Evolutionary conservation across 2,329 filamentous ascomycete genomes (phyloP), one percentile per base, ranked within the genome.

Genomic region (Aspergillus brunneoviolaceus): DNA sequence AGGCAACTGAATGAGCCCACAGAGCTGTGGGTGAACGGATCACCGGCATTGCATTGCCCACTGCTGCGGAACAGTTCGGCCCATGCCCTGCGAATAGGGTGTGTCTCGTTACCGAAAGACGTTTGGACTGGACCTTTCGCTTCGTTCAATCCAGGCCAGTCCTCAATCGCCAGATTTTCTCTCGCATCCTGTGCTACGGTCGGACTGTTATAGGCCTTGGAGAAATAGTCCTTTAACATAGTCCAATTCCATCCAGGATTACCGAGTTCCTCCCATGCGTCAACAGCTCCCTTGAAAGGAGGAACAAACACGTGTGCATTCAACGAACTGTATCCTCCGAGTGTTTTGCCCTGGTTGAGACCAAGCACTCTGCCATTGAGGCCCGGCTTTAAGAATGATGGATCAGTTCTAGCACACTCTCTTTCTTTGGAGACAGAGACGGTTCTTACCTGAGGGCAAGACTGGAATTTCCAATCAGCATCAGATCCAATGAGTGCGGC

Each of bases 331-430:
- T 51, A 58, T 45, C 57, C 57, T 54, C 57, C 57, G 14, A 58
- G 57, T 49, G 57, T 35, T 25, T 58, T 58, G 51, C 57, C 57
- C 51, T 58, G 57, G 51, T 58, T 58, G 19, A 58, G 57, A 29
- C 57, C 51, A 55, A 58, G 27, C 23, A 58, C 57, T 54, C 57
- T 54, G 45, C 50, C 57, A 50, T 58, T 58, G 57, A 58, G 57
- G 45, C 57, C 51, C n/a, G 31, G 57, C 57, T 57, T 12, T 27
- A 45, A 47, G 6, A 33, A 27, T 14, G 3, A 51, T 57, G 21
- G 16, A 27, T 57, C 23, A 57, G 55, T 12, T 14, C 47, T n/a
- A 31, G 45, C 29, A 19, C 21, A 23, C n/a, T n/a, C 84, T 4
- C 4, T 2, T 27, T 27, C 9, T 27, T 2, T 27, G 1, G 4